A percentile compares a stretch with the other conserved stretches of the same genome.
Conservation (phyloP, 306 rosid species). For the Sicyos baderoa region DNA sequence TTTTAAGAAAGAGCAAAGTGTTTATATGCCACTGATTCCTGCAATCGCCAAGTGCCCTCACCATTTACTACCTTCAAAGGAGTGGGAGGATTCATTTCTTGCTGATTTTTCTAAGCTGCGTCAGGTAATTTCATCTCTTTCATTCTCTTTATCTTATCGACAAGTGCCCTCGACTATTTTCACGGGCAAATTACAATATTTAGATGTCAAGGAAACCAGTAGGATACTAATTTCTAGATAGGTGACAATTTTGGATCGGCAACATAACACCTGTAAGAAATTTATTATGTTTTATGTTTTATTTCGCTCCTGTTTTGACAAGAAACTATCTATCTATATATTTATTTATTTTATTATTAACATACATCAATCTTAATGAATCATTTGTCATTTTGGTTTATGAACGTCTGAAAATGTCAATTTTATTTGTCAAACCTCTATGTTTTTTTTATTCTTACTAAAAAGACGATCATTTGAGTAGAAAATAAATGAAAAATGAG, state of each 20-base stretch:
- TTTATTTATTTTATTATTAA: not conserved
- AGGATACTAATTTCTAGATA: too few relatives aligned
- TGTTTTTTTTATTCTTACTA: not conserved
- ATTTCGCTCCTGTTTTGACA: not conserved
- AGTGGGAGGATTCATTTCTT: constrained; percentile 82
- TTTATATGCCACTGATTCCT: constrained; percentile 79
- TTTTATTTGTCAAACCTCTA: not conserved
- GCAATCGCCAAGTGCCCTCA: constrained; percentile 70
- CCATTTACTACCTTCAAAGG: constrained; percentile 59
- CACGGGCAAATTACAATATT: too few relatives aligned
- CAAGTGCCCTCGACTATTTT: too few relatives aligned
- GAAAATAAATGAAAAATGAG: not conserved
- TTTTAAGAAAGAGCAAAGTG: constrained; percentile 63
- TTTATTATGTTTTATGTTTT: not conserved
- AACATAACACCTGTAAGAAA: too few relatives aligned
- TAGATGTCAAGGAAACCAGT: too few relatives aligned
- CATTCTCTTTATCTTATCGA: too few relatives aligned
- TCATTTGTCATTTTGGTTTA: not conserved
- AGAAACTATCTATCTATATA: not conserved
- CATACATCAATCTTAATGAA: not conserved
- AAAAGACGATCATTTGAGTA: not conserved
- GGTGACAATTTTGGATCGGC: too few relatives aligned
- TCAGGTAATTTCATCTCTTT: constrained; percentile 30
- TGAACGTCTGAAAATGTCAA: not conserved
- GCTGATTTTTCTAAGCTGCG: constrained; percentile 66